phyloP scores from a whole-genome alignment of 78 protist genomes.

The Bigelowiella natans region DNA sequence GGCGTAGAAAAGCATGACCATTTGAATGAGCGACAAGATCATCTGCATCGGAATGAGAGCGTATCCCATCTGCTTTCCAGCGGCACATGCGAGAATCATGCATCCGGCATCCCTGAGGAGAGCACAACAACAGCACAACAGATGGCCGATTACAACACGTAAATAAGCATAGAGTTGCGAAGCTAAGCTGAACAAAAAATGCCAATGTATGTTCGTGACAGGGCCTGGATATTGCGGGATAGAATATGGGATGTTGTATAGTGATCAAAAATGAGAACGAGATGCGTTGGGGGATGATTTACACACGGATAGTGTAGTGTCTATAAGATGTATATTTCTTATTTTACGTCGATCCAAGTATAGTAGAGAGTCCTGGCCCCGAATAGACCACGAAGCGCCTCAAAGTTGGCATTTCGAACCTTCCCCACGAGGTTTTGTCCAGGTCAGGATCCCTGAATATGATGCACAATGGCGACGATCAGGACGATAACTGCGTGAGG shows the following conservation, averaged over 20 bases:
- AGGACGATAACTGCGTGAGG: no score
- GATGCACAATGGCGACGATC: no score
- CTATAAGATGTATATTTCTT: neutral
- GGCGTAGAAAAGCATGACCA: neutral
- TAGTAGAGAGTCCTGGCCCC: neutral
- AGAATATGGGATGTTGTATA: no score
- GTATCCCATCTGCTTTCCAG: neutral
- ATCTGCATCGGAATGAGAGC: neutral
- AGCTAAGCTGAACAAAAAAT: no score
- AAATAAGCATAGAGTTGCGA: no score
- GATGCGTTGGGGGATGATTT: no score
- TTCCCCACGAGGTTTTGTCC: neutral
- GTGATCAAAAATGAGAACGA: no score
- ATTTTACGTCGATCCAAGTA: neutral
- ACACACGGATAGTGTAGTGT: no score
- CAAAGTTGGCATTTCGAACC: neutral
- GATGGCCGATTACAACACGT: no score
- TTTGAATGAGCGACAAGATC: neutral
- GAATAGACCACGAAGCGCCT: neutral
- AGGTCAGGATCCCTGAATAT: neutral
- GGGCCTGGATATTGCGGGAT: no score
- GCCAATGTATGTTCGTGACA: no score
- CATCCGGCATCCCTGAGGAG: neutral
- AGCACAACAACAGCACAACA: no score
- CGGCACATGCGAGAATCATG: neutral